phyloP scores from a whole-genome alignment of 164 flowering plant genomes.

The Aristolochia fimbriata region DNA sequence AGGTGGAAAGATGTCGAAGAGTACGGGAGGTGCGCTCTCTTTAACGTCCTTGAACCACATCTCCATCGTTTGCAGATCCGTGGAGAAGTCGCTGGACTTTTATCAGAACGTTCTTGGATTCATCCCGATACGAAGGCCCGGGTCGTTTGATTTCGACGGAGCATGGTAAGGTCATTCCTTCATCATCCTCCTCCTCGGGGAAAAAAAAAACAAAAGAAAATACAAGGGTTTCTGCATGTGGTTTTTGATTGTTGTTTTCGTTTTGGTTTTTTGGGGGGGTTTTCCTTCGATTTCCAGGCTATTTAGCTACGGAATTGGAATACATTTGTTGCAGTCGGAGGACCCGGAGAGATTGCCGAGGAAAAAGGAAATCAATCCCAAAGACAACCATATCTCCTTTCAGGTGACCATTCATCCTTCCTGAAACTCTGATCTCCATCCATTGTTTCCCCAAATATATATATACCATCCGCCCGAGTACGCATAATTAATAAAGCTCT shows the following conservation, averaged over 20 bases:
- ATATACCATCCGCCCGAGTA: too few species aligned
- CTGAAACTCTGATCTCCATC: not conserved
- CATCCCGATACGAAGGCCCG: conserved; percentile 60
- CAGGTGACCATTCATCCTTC: conserved; percentile 31
- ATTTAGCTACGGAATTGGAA: conserved; percentile 60
- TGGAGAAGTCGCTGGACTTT: conserved; percentile 50
- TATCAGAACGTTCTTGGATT: conserved; percentile 66
- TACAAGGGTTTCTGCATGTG: not conserved
- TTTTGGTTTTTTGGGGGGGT: not conserved
- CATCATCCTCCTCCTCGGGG: not conserved
- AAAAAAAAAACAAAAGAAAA: not conserved
- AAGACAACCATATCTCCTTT: conserved; percentile 78
- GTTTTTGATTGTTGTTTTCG: not conserved
- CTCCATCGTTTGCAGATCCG: conserved; percentile 56
- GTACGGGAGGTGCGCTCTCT: conserved; percentile 31
- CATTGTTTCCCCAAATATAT: too few species aligned
- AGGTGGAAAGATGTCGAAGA: conserved; percentile 20
- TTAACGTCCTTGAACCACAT: conserved; percentile 71
- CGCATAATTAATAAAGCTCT: too few species aligned
- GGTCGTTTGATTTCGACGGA: conserved; percentile 73
- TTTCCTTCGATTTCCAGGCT: conserved; percentile 29
- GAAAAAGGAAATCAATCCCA: conserved; percentile 57
- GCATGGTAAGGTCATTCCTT: conserved; percentile 28
- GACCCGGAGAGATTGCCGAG: conserved; percentile 39
- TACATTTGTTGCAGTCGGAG: conserved; percentile 64